Evolutionary conservation across 1,139 yeast genomes (phyloP), one percentile per base, ranked within the genome.

Genomic region (Pichia inconspicua): DNA sequence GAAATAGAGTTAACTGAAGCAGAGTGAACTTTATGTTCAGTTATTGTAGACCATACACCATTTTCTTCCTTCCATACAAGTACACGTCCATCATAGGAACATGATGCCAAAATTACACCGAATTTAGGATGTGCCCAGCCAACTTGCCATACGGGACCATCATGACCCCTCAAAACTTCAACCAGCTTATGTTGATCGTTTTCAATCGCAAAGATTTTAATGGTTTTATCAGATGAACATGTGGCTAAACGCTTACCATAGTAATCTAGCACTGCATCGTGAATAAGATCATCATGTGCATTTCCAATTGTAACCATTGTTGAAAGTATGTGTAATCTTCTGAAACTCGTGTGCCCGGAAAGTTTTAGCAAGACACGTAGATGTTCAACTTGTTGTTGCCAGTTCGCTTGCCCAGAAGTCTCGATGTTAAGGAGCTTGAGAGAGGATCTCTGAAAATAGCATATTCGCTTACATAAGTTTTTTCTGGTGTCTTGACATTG

Each of bases 101-200:
- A 89, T 30, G 96, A 84, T 0, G 98, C 98, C 56, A 92, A 74
- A 56, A 92, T 87, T 7, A 89, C 84, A 36, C 98, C 98, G 63
- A 92, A 92, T 66, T 92, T 92, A 40, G 99, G 98, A 65, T 94
- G 98, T 2, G 98, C 97, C 99, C 98, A 92, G 46, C 90, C 80
- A 34, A 90, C 95, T 69, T 92, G 96, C 98, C 99, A 94, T 44
- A 94, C 97, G 11, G 98, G 97, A 25, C 98, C 98, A 55, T 89
- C 96, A 66, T 92, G 99, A 31, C 96, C 79, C 62, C 77, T 69
- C 56, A 92, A 73, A 1, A 97, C 89, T 57, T 89, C 96, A 32
- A 83, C 74, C 47, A 89, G 72, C 63, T 77, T 82, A 66, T 85
- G 86, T 60, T 75, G 78, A 48, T 88, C 95, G 44, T 92, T 89